Conservation (phyloP, 306 rosid species). For the Fagus sylvatica region DNA sequence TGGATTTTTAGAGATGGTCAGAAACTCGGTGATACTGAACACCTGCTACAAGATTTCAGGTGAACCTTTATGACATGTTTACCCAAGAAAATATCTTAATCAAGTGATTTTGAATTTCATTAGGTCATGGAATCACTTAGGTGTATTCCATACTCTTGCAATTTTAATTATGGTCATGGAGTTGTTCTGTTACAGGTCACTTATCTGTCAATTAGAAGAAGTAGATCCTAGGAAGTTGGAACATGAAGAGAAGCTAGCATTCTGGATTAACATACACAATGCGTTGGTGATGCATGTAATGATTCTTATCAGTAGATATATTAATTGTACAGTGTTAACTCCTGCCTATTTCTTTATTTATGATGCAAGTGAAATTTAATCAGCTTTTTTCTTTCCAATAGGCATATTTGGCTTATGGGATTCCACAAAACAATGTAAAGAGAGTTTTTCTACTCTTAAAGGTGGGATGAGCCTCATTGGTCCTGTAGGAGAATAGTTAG, state of each 20-base stretch:
- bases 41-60: conserved; percentile 89
- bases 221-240: conserved; percentile 74
- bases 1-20: conserved; percentile 80
- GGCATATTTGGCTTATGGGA: conserved; percentile 97
- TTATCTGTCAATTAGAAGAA: conserved; percentile 69
- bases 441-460: conserved; percentile 75
- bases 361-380: conserved; percentile 16
- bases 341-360: conserved; percentile 17
- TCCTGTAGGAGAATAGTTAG: conserved; percentile 13
- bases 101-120: neutral
- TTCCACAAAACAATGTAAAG: conserved; percentile 87
- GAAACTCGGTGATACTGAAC: conserved; percentile 63
- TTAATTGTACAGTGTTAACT: neutral
- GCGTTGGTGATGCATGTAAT: conserved; percentile 98
- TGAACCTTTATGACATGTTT: conserved; percentile 25
- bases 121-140: neutral
- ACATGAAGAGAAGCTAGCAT: conserved; percentile 90
- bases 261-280: conserved; percentile 96
- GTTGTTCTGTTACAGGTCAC: conserved; percentile 59
- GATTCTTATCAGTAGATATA: conserved; percentile 14
- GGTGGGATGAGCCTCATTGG: conserved; percentile 48
- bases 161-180: conserved; percentile 16
- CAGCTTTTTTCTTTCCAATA: conserved; percentile 35
- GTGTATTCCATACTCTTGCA: neutral
- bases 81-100: neutral